Percentiles rank a stretch among this genome's conserved stretches.
Conservation (phyloP, 2,329 filamentous ascomycete species). For the Escovopsis sp. region DNA sequence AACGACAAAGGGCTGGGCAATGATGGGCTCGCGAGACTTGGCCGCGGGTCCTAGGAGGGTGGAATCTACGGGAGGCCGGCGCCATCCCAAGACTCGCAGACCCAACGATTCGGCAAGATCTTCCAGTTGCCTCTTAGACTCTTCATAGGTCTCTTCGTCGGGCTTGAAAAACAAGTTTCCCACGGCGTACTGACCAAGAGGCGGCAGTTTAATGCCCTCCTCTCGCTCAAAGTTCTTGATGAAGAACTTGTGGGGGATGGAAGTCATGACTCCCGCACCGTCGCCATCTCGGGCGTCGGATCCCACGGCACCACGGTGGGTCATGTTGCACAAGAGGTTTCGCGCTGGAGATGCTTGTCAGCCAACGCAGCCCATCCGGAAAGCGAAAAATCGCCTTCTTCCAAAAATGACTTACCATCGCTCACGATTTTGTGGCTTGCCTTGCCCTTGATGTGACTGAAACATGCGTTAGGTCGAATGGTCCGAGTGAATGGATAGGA, state of each 20-base stretch:
- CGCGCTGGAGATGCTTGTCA: conserved; percentile 41
- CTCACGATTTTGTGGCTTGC: conserved; percentile 96
- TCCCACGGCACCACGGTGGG: conserved; percentile 93
- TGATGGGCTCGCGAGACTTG: conserved; percentile 84
- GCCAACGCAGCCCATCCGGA: neutral
- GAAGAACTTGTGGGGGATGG: conserved; percentile 96
- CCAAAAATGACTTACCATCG: conserved; percentile 57
- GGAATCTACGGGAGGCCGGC: conserved; percentile 87
- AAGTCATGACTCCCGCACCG: conserved; percentile 98
- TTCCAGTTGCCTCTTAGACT: conserved; percentile 88
- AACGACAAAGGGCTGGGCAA: conserved; percentile 91
- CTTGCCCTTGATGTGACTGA: conserved; percentile 91
- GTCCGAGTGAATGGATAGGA: neutral
- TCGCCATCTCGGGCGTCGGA: conserved; percentile 97
- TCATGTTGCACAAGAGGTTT: conserved; percentile 98
- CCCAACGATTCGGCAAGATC: conserved; percentile 79
- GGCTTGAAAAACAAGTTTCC: conserved; percentile 99
- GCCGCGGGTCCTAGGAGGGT: conserved; percentile 85
- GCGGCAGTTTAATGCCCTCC: conserved; percentile 74
- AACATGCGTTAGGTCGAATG: conserved; percentile 10
- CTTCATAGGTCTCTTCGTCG: conserved; percentile 73
- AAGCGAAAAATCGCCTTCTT: too few species aligned
- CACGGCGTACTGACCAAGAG: conserved; percentile 84
- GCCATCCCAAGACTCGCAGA: conserved; percentile 87
- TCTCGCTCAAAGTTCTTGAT: conserved; percentile 95